phyloP scores from a whole-genome alignment of 1,284 basidiomycete species.

The Puccinia coronata region DNA sequence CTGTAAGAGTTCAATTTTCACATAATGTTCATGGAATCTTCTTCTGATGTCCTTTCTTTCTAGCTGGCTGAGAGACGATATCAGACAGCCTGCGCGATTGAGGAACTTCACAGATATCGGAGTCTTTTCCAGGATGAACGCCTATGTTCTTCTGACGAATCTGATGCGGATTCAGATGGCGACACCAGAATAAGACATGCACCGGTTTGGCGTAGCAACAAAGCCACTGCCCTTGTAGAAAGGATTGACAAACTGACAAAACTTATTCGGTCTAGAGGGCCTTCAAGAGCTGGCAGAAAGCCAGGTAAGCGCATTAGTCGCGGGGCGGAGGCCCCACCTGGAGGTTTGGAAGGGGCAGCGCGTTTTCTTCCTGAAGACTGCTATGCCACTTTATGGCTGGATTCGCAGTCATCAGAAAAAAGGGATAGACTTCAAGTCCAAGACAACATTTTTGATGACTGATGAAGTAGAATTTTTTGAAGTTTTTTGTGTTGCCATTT shows the following conservation, averaged over 20 bases:
- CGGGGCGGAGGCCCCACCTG: neutral
- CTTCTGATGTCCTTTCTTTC: too few species aligned
- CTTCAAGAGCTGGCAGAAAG: neutral
- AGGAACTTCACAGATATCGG: neutral
- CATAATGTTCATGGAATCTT: neutral
- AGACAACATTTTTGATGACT: too few species aligned
- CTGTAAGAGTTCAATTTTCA: neutral
- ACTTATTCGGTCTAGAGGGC: neutral
- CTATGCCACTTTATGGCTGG: neutral
- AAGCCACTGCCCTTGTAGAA: conserved; percentile 13
- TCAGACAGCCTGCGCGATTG: neutral
- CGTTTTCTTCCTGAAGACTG: neutral
- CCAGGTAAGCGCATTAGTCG: neutral
- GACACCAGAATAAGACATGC: neutral
- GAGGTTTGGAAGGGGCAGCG: neutral
- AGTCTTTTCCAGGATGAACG: neutral
- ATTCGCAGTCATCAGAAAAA: neutral
- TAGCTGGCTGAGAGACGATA: conserved; percentile 1
- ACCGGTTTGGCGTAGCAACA: conserved; percentile 26
- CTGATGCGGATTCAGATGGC: neutral
- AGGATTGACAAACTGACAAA: neutral
- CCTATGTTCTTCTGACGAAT: conserved; percentile 21
- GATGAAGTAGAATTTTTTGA: too few species aligned
- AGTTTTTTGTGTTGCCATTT: too few species aligned
- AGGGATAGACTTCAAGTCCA: too few species aligned